Percentiles rank a stretch among this genome's conserved stretches.
phyloP scores from a whole-genome alignment of 768 basidiomycete genomes.

The Fibroporia radiculosa region DNA sequence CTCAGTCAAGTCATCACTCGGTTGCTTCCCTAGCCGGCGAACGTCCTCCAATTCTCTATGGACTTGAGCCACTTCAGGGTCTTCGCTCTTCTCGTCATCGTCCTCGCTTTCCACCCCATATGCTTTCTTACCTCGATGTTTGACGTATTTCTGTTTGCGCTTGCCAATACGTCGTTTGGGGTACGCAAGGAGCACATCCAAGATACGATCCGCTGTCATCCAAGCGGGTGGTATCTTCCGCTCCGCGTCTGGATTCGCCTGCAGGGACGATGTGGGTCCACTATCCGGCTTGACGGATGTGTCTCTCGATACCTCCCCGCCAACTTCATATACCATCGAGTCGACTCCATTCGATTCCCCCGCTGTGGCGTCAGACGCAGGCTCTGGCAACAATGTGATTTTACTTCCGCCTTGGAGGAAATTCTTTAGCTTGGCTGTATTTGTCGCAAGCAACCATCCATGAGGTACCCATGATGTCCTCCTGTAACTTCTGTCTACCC shows the following conservation, averaged over 20 bases:
- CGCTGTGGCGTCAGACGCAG: slow-evolving; percentile 27
- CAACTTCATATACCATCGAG: slow-evolving; percentile 33
- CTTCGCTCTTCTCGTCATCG: slow-evolving; percentile 21
- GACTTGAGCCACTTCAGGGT: slow-evolving; percentile 23
- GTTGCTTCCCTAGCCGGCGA: slow-evolving; percentile 57
- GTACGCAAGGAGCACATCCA: slow-evolving; percentile 70
- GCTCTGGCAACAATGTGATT: slow-evolving; percentile 53
- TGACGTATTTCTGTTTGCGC: slow-evolving; percentile 18
- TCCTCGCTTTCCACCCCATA: slow-evolving; percentile 19
- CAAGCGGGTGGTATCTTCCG: slow-evolving; percentile 67
- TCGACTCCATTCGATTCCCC: slow-evolving; percentile 19
- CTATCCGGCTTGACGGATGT: slow-evolving; percentile 26
- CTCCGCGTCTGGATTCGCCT: slow-evolving; percentile 62
- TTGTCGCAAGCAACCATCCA: slow-evolving; percentile 76
- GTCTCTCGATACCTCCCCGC: slow-evolving; percentile 14
- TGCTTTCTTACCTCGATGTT: slow-evolving; percentile 20
- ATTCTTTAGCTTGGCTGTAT: slow-evolving; percentile 60
- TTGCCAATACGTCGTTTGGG: slow-evolving; percentile 24
- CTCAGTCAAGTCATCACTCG: slow-evolving; percentile 43
- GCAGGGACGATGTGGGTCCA: slow-evolving; percentile 17
- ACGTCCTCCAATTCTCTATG: slow-evolving; percentile 28
- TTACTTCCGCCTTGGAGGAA: slow-evolving; percentile 67
- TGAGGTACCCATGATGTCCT: slow-evolving; percentile 87
- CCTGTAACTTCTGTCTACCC: slow-evolving; percentile 72
- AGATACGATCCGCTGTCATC: slow-evolving; percentile 88